Evolutionary conservation across 495 filamentous ascomycete species (phyloP).

Genomic region (Lasiosphaeria ovina): DNA sequence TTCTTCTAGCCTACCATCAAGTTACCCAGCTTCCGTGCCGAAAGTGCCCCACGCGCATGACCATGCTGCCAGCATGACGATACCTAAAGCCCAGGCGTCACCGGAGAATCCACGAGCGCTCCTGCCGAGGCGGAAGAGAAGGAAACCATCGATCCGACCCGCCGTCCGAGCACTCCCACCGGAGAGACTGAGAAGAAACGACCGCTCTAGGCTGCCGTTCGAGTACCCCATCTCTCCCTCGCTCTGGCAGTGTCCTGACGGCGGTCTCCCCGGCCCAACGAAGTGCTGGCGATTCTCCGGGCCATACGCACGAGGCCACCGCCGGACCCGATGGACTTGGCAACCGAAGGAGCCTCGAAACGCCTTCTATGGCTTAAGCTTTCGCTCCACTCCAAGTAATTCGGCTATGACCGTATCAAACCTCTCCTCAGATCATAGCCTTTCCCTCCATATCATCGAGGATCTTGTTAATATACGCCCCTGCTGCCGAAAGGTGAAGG

Average conservation of each 20-base stretch:
- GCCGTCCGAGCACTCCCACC: background rate
- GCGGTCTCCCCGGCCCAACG: background rate
- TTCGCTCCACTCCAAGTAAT: background rate
- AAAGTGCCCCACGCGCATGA: too few relatives aligned
- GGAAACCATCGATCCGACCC: background rate
- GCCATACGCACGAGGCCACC: too few relatives aligned
- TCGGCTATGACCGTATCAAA: constrained; percentile 1
- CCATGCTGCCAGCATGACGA: too few relatives aligned
- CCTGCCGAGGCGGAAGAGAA: background rate
- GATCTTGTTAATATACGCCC: constrained; percentile 33
- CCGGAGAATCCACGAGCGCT: too few relatives aligned
- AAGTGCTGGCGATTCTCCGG: background rate
- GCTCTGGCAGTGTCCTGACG: background rate
- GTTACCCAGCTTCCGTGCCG: too few relatives aligned
- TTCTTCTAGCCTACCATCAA: too few relatives aligned
- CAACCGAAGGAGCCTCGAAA: background rate
- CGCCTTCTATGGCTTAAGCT: background rate
- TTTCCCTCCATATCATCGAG: constrained; percentile 30
- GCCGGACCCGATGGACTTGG: too few relatives aligned
- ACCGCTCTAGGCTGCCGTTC: too few relatives aligned
- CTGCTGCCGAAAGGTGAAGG: constrained; percentile 34
- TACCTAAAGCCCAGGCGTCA: too few relatives aligned
- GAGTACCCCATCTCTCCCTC: background rate
- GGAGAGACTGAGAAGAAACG: too few relatives aligned
- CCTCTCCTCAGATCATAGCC: constrained; percentile 24